phyloP scores from a whole-genome alignment of 768 basidiomycete species.

The Russula emetica region DNA sequence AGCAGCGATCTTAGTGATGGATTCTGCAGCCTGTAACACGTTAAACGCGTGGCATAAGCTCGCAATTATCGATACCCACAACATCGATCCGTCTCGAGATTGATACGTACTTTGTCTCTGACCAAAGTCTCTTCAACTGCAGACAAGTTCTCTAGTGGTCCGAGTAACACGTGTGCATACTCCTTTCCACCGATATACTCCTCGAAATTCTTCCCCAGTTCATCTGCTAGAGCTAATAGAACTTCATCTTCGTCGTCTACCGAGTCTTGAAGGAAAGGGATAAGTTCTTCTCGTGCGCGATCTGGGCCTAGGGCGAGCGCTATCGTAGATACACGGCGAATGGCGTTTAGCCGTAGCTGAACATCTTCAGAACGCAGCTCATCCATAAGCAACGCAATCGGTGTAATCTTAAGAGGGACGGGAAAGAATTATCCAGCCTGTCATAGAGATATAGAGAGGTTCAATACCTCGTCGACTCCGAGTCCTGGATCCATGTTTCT shows the following conservation, averaged over 20 bases:
- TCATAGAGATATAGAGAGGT: conserved; percentile 15
- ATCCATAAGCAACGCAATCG: conserved; percentile 96
- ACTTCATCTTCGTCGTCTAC: conserved; percentile 99
- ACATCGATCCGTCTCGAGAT: background rate
- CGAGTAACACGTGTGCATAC: conserved; percentile 81
- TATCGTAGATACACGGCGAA: conserved; percentile 96
- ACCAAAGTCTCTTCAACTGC: conserved; percentile 98
- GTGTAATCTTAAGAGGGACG: conserved; percentile 58
- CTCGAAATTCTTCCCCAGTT: conserved; percentile 86
- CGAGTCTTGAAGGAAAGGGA: conserved; percentile 97
- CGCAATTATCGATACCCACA: background rate
- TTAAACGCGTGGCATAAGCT: conserved; percentile 16
- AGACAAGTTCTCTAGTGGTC: conserved; percentile 91
- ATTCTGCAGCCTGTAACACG: conserved; percentile 77
- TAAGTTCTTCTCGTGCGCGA: conserved; percentile 90
- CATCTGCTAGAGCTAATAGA: conserved; percentile 90
- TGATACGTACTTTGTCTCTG: conserved; percentile 77
- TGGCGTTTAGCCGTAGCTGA: conserved; percentile 90
- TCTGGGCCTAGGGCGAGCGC: conserved; percentile 93
- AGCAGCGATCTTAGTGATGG: conserved; percentile 82
- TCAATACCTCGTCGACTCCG: conserved; percentile 63
- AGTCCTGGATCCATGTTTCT: conserved; percentile 41
- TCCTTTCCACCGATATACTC: conserved; percentile 92
- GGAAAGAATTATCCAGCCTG: background rate
- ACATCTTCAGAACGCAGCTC: conserved; percentile 98